Conservation (phyloP, 164 flowering plant species). For the Nelumbo lutea region DNA sequence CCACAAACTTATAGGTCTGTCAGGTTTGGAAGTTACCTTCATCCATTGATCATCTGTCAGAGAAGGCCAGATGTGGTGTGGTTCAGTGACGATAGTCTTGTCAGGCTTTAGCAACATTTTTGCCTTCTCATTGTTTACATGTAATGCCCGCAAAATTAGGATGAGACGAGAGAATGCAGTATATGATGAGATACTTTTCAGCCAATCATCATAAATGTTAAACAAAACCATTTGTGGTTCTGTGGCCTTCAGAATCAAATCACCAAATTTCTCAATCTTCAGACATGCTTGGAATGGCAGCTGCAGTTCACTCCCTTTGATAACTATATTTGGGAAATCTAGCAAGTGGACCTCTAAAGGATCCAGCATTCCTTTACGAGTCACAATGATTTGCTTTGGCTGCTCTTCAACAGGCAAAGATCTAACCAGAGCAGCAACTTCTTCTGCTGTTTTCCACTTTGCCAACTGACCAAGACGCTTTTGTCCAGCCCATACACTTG, state of each 20-base stretch:
- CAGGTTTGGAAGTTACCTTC: slow-evolving; percentile 48
- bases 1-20: neutral
- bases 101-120: slow-evolving; percentile 67
- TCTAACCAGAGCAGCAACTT: slow-evolving; percentile 98
- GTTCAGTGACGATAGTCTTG: slow-evolving; percentile 78
- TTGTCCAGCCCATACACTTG: slow-evolving; percentile 99
- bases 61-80: slow-evolving; percentile 99
- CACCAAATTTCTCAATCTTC: slow-evolving; percentile 65
- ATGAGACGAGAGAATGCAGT: slow-evolving; percentile 59
- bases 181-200: neutral
- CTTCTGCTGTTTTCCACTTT: slow-evolving; percentile 99
- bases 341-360: too few relatives aligned
- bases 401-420: slow-evolving; percentile 99
- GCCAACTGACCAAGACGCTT: slow-evolving; percentile 99
- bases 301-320: neutral
- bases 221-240: neutral
- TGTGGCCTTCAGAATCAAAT: slow-evolving; percentile 39
- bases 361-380: slow-evolving; percentile 66
- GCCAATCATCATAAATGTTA: neutral
- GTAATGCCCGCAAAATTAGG: slow-evolving; percentile 71
- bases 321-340: neutral
- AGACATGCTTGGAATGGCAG: neutral
- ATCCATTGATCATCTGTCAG: slow-evolving; percentile 98
- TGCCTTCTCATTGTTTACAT: too few relatives aligned
- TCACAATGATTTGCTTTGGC: slow-evolving; percentile 97